A percentile compares a stretch with the other conserved stretches of the same genome.
Evolutionary conservation across 2,329 filamentous ascomycete species (phyloP).

Genomic region (Aspergillus glaucus): DNA sequence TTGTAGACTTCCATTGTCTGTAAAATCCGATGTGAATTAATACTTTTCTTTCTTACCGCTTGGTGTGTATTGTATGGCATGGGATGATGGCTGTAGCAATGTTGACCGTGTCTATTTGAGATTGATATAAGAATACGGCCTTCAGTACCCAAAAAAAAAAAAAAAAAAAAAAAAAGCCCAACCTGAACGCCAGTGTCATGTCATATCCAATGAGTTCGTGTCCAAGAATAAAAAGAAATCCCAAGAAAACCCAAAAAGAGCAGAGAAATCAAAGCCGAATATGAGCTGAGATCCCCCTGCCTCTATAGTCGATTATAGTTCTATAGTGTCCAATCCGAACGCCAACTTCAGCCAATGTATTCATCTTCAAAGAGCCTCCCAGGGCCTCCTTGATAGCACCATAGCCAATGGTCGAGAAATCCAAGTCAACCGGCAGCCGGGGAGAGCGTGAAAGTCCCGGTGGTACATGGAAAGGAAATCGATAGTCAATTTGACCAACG

Average conservation of each 20-base stretch:
- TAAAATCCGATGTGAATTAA: background rate
- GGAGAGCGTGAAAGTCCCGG: slow-evolving; percentile 70
- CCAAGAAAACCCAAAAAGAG: slow-evolving; percentile 3
- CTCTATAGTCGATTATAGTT: slow-evolving; percentile 64
- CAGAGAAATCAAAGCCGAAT: background rate
- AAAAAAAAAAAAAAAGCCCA: background rate
- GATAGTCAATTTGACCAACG: slow-evolving; percentile 70
- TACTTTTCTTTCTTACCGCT: background rate
- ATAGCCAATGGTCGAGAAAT: slow-evolving; percentile 69
- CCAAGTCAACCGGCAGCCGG: slow-evolving; percentile 75
- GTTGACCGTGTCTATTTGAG: background rate
- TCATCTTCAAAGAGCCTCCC: slow-evolving; percentile 71
- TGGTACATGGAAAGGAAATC: slow-evolving; percentile 66
- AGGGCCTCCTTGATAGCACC: slow-evolving; percentile 73
- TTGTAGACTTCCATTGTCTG: background rate
- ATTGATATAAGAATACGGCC: background rate
- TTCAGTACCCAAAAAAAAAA: no score
- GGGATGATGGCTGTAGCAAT: background rate
- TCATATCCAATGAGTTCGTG: background rate
- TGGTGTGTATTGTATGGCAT: background rate
- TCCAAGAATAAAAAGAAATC: background rate
- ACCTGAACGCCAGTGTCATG: slow-evolving; percentile 1
- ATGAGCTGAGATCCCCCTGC: slow-evolving; percentile 61
- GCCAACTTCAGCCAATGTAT: slow-evolving; percentile 69
- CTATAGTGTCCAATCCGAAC: slow-evolving; percentile 69